A percentile compares a stretch with the other conserved stretches of the same genome.
phyloP scores from a whole-genome alignment of 169 alveolate genomes.

The Perkinsus marinus region DNA sequence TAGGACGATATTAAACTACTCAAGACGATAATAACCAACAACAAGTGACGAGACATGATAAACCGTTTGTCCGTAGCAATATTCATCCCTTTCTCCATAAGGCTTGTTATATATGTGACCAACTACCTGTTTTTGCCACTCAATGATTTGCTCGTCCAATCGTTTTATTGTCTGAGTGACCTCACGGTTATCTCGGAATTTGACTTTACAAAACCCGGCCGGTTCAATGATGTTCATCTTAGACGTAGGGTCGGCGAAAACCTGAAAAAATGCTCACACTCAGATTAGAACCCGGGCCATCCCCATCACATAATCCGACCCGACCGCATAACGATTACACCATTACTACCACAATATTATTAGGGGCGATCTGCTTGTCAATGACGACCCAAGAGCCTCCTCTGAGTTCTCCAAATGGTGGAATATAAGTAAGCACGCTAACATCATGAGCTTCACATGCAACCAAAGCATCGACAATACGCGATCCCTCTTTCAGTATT shows the following conservation, averaged over 20 bases:
- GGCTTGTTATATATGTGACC: no score
- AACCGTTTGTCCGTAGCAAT: no score
- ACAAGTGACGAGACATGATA: no score
- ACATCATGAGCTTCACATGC: constrained; percentile 4
- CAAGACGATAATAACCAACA: no score
- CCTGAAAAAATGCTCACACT: constrained; percentile 7
- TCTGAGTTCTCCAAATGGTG: constrained; percentile 22
- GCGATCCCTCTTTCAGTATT: constrained; percentile 16
- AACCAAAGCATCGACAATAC: constrained; percentile 22
- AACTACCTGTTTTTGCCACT: not conserved
- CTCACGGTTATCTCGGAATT: constrained; percentile 11
- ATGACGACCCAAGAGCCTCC: constrained; percentile 31
- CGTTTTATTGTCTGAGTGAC: not conserved
- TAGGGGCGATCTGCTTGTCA: constrained; percentile 15
- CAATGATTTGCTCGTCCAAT: not conserved
- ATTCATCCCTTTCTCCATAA: no score
- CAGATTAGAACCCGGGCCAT: not conserved
- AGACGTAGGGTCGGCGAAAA: constrained; percentile 27
- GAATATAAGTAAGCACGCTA: constrained; percentile 20
- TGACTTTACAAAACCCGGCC: constrained; percentile 21
- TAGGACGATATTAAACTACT: no score
- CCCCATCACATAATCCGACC: no score
- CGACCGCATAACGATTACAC: no score
- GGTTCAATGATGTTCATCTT: constrained; percentile 21
- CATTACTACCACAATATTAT: not conserved